A percentile compares a stretch with the other conserved stretches of the same genome.
phyloP scores from a whole-genome alignment of 768 basidiomycete genomes.

The Tulasnella sp. region DNA sequence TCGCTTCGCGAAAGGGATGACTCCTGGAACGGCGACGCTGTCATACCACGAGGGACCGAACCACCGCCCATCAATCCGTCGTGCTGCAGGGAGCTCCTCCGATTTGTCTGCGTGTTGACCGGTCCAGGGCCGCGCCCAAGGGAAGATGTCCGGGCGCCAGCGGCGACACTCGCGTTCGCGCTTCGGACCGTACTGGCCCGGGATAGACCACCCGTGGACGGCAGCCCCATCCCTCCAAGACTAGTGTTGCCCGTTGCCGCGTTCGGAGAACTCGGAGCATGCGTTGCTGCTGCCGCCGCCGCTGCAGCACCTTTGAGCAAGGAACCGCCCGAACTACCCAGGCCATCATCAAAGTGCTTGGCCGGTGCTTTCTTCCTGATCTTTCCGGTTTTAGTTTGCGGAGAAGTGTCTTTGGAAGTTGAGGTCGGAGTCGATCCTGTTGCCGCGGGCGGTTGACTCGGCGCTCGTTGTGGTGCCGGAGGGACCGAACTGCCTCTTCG shows the following conservation, averaged over 20 bases:
- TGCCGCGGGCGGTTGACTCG: not conserved
- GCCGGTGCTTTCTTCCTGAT: constrained; percentile 5
- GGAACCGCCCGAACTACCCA: constrained; percentile 11
- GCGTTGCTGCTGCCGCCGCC: not conserved
- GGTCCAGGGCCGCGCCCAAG: not conserved
- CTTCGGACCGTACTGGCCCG: constrained; percentile 14
- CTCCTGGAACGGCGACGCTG: not conserved
- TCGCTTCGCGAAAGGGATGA: not conserved
- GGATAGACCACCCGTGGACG: not conserved
- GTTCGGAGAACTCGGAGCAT: not conserved
- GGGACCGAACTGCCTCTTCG: not conserved
- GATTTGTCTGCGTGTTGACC: not conserved
- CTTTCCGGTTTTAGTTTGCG: not conserved
- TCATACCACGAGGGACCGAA: not conserved
- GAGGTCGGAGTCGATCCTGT: not conserved
- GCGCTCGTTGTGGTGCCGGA: not conserved
- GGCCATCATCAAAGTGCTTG: constrained; percentile 17
- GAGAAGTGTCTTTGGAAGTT: not conserved
- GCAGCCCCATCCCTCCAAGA: constrained; percentile 8
- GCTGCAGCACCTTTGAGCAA: not conserved
- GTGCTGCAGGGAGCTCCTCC: constrained; percentile 5
- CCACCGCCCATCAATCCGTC: not conserved
- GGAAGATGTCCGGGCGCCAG: not conserved
- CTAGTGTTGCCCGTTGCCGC: constrained; percentile 8
- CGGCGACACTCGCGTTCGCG: not conserved